Conservation (phyloP, 495 filamentous ascomycete species). For the Trichocladium antarcticum region DNA sequence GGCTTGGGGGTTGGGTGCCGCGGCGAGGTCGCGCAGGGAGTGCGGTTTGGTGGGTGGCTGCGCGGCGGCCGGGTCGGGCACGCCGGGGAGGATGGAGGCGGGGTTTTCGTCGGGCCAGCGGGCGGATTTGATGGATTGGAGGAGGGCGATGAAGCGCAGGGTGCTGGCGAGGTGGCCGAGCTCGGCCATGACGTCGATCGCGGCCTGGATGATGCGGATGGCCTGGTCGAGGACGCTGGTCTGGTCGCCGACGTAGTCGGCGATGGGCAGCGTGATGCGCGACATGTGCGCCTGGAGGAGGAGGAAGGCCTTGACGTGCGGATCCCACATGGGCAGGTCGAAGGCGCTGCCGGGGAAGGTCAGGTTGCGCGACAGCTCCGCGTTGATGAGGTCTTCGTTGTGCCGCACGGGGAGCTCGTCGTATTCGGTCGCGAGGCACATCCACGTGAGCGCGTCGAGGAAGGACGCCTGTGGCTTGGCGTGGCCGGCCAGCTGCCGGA, state of each 20-base stretch:
- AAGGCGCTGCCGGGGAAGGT: slow-evolving; percentile 45
- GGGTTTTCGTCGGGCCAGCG: slow-evolving; percentile 80
- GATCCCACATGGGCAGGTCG: slow-evolving; percentile 87
- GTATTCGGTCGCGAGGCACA: slow-evolving; percentile 88
- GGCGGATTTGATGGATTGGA: slow-evolving; percentile 85
- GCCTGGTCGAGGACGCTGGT: slow-evolving; percentile 77
- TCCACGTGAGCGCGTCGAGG: slow-evolving; percentile 81
- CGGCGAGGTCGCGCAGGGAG: background rate
- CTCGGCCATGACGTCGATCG: slow-evolving; percentile 90
- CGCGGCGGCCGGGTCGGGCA: slow-evolving; percentile 29
- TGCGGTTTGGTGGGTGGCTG: background rate
- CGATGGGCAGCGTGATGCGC: slow-evolving; percentile 81
- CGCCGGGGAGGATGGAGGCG: slow-evolving; percentile 71
- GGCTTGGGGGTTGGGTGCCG: slow-evolving; percentile 25
- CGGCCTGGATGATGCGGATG: slow-evolving; percentile 87
- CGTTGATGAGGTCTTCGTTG: slow-evolving; percentile 98
- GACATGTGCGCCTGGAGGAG: slow-evolving; percentile 92
- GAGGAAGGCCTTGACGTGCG: slow-evolving; percentile 92
- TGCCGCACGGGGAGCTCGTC: slow-evolving; percentile 97
- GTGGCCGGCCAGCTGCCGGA: slow-evolving; percentile 65
- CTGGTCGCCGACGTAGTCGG: slow-evolving; percentile 94
- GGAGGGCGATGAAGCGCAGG: slow-evolving; percentile 66
- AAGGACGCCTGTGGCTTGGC: slow-evolving; percentile 71
- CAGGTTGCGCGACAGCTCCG: slow-evolving; percentile 71
- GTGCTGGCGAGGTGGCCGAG: slow-evolving; percentile 65